These are phyloP conservation scores for Paraphaeosphaeria minitans DNA, from an alignment of 2,329 filamentous ascomycete species.

Conservation along the genomic window DNA sequence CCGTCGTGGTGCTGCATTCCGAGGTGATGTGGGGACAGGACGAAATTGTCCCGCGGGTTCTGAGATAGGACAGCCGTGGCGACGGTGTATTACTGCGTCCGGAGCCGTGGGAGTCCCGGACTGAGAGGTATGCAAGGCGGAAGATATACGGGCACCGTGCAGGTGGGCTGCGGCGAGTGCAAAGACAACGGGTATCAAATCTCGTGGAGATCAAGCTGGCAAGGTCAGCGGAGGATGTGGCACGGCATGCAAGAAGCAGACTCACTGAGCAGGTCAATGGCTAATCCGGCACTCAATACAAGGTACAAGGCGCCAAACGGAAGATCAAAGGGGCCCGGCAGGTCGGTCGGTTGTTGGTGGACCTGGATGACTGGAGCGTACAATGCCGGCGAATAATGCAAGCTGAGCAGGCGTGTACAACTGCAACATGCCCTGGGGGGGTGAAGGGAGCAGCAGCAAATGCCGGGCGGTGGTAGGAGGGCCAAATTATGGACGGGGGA, in stretches of 20 bases:
- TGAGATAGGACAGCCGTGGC: constrained; percentile 84
- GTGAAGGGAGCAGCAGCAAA: constrained; percentile 20
- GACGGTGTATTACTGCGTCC: constrained; percentile 65
- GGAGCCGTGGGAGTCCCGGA: constrained; percentile 50
- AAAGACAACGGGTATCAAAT: constrained; percentile 41
- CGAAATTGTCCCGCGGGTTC: constrained; percentile 78
- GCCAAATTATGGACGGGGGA: constrained; percentile 31
- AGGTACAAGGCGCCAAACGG: constrained; percentile 27
- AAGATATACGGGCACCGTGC: constrained; percentile 40
- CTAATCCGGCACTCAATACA: constrained; percentile 33
- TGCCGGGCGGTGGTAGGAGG: constrained; percentile 28
- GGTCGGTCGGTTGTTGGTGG: constrained; percentile 26
- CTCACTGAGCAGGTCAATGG: constrained; percentile 39
- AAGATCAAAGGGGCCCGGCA: constrained; percentile 34
- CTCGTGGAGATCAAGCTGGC: constrained; percentile 31
- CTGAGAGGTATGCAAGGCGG: constrained; percentile 45
- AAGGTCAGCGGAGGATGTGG: constrained; percentile 18
- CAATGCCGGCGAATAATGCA: constrained; percentile 19
- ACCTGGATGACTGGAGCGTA: constrained; percentile 21
- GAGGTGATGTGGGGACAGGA: constrained; percentile 82
- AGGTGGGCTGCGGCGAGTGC: constrained; percentile 26
- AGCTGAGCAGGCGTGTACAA: constrained; percentile 19
- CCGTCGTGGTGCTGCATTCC: constrained; percentile 88
- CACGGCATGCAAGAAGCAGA: constrained; percentile 6
- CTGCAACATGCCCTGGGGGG: constrained; percentile 19